A percentile compares a stretch with the other conserved stretches of the same genome.
These are phyloP conservation scores for Naumovozyma dairenensis DNA, from an alignment of 805 yeast genomes.

Conservation along the genomic window DNA sequence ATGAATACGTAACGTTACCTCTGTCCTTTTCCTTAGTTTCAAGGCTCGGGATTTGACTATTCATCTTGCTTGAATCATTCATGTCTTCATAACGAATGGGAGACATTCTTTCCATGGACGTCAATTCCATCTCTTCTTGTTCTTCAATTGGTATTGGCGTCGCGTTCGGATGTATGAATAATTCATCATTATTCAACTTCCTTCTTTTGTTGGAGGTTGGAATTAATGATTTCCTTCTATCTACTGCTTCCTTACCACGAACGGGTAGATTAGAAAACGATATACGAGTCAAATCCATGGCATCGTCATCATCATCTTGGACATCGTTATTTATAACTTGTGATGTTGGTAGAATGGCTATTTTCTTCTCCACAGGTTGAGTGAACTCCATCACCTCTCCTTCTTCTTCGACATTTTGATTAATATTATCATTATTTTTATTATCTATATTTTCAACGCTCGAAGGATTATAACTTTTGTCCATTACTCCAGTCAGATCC, in stretches of 20 bases:
- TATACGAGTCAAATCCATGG: constrained; percentile 11
- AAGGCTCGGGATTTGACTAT: background rate
- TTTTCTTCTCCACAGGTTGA: background rate
- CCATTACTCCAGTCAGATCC: too few species aligned
- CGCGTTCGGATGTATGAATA: background rate
- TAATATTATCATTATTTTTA: too few species aligned
- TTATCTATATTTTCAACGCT: too few species aligned
- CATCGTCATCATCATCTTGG: constrained; percentile 1
- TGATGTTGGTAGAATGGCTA: background rate
- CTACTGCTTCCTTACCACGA: background rate
- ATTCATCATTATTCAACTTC: constrained; percentile 1
- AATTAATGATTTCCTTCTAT: background rate
- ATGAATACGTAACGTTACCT: too few species aligned
- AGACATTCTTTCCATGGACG: constrained; percentile 21
- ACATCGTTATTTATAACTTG: background rate
- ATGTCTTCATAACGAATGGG: constrained; percentile 14
- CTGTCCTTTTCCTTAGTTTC: background rate
- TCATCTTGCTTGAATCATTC: constrained; percentile 1
- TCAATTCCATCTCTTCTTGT: constrained; percentile 1
- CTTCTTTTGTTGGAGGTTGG: constrained; percentile 2
- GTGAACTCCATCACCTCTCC: background rate
- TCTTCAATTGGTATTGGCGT: too few species aligned
- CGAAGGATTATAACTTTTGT: too few species aligned
- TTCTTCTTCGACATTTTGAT: too few species aligned
- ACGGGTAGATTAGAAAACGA: background rate